Evolutionary conservation across 2,329 filamentous ascomycete genomes (phyloP), one percentile per base, ranked within the genome.

Genomic region (Elsinoe batatas): DNA sequence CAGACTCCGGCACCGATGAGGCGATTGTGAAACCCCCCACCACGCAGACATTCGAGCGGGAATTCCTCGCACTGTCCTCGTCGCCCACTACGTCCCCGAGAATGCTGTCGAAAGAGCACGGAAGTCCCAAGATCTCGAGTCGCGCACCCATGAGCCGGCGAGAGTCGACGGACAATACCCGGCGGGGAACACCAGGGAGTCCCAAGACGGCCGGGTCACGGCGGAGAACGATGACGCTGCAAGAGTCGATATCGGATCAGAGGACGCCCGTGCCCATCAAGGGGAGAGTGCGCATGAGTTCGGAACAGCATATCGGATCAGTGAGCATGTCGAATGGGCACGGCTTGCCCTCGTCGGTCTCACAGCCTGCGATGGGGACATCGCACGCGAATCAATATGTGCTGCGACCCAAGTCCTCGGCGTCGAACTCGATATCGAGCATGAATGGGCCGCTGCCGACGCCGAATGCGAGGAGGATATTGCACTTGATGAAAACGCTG

Each of bases 401-500:
- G 60, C 63, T 36, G 57, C 60, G 40, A 35, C 57, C 36, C 56
- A 60, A 42, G 36, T 59, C 43, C 59, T 67, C 37, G 20, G 65
- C 65, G 6, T 69, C 67, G 11, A 63, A 65, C 7, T 56, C 63
- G n/a, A 65, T 64, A 4, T 61, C 64, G 6, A 55, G 57, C 35
- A 54, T 55, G 30, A 55, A 44, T 15, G 51, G 58, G n/a, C 62
- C 35, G 59, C 67, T 65, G 63, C 73, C 56, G 62, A 72, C 63
- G 36, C 77, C 80, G 17, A 84, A 90, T 68, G 82, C 85, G 37
- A 84, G 84, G 62, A 86, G 82, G 64, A 78, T 91, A 22, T 72
- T 90, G 54, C 76, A 82, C 63, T 71, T 93, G 58, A 91, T 93
- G 87, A 87, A 84, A 67, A 83, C 79, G 20, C 73, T 89, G 5